Evolutionary conservation across 1,284 basidiomycete genomes (phyloP), one percentile per base, ranked within the genome.

Genomic region (Ceratobasidium sp.): DNA sequence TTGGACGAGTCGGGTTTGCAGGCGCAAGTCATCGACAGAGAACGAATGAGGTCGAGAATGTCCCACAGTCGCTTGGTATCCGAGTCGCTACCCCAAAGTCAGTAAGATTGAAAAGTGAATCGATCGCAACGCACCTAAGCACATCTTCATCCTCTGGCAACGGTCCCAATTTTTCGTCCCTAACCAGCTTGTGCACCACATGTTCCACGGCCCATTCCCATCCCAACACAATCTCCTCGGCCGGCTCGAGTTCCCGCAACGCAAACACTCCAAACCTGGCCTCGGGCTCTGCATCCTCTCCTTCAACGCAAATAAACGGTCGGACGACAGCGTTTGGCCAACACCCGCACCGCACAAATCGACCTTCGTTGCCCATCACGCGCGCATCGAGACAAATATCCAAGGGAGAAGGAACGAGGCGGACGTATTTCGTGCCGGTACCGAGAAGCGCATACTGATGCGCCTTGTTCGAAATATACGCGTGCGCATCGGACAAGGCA

Each of bases 191-290:
- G 77, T 98, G 95, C 0, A 97, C 87, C 0, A 91, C 87, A 75
- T 94, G 91, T 4, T 87, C 86, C 74, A 98, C 95, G 73, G 97
- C 95, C 95, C 95, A 98, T 76, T 97, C 94, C 94, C 95, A 98
- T 0, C 90, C 91, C 0, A 98, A 78, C 0, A 95, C 87, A 44
- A 98, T 85, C 78, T 98, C 96, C 74, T 96, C 93, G 57, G 89
- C 83, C 41, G 86, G 85, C 70, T 84, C 84, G 70, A 98, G 82
- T 73, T 93, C 89, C 16, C 86, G 79, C 19, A 89, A 77, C 0
- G 94, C 92, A 73, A 96, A 98, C 1, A 98, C 79, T 0, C 88
- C 95, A 75, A 98, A 95, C 0, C 82, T 80, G 0, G 96, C 79
- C 25, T 83, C 81, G 2, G 79, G 79, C 19, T 80, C 77, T 6